phyloP scores from a whole-genome alignment of 805 yeast species.

The Barnettozyma siamensis region DNA sequence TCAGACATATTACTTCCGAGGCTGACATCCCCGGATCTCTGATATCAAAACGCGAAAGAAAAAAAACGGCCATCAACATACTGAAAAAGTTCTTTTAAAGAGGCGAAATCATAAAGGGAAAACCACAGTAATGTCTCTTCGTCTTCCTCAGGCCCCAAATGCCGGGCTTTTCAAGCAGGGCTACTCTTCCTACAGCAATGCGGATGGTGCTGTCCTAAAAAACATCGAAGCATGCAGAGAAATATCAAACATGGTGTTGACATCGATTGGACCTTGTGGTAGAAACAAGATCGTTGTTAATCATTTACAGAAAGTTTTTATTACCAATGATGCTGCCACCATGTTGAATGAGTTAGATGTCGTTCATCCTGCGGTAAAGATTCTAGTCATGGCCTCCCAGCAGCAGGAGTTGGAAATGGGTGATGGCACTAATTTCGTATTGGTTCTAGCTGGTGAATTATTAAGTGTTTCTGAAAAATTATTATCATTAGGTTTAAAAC shows the following conservation, averaged over 20 bases:
- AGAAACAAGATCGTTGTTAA: conserved; percentile 94
- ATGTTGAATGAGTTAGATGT: conserved; percentile 90
- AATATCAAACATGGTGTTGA: conserved; percentile 82
- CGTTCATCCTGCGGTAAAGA: conserved; percentile 95
- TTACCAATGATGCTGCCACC: conserved; percentile 97
- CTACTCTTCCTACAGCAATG: conserved; percentile 76
- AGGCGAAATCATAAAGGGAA: background rate
- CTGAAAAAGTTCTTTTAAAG: background rate
- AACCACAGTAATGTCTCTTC: conserved; percentile 71
- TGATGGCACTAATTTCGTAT: conserved; percentile 88
- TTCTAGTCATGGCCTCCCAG: conserved; percentile 91
- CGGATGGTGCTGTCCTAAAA: conserved; percentile 91
- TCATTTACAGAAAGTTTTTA: conserved; percentile 74
- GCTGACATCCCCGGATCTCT: background rate
- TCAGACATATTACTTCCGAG: background rate
- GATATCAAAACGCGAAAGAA: background rate
- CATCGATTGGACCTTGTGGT: conserved; percentile 97
- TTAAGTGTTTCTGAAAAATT: conserved; percentile 82
- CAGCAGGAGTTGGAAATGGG: conserved; percentile 98
- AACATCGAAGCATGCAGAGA: conserved; percentile 94
- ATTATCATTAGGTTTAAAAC: conserved; percentile 76
- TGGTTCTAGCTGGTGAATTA: conserved; percentile 89
- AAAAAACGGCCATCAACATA: background rate
- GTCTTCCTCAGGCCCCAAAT: conserved; percentile 88
- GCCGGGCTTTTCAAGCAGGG: conserved; percentile 95